Evolutionary conservation across 2,329 filamentous ascomycete species (phyloP), one percentile per base, ranked within the genome.

Genomic region (Apiospora aurea): DNA sequence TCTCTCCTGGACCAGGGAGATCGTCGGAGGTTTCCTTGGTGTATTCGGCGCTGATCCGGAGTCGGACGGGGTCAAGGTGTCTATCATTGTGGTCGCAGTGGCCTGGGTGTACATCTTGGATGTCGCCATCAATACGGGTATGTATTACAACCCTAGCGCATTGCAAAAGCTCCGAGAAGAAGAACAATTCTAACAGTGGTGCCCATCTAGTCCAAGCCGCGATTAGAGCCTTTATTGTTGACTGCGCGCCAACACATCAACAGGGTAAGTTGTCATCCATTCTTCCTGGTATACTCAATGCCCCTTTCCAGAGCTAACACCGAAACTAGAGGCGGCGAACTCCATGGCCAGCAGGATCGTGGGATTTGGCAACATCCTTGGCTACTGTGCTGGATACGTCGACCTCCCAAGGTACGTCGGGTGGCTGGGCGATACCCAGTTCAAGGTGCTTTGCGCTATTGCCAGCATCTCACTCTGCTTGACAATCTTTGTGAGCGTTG

Each of bases 81-180:
- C 86, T 57, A 89, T 93, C 67, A 96, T 97, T 75, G 85, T 94
- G 44, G 87, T 94, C 72, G 96, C 96, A 10, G 94, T 97, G 7
- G 80, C 95, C 43, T 92, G 95, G 84, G 93, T 98, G 77, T 98
- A 97, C 82, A 87, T 96, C 69, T 88, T 98, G 69, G 96, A 98
- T 81, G 96, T 98, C 81, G 91, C 95, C 77, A 96, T 98, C 84
- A 98, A 98, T 82, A 96, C 95, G 71, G 92, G 91, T 93, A 83
- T 77, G 86, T 82, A n/a, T 21, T 18, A 38, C 10, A 64, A 10
- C 24, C 21, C 34, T 5, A 24, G 8, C 18, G 11, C n/a, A 13
- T 21, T 41, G 11, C 24, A n/a, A 4, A 21, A 18, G 21, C 13
- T 6, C 7, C 14, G 5, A 10, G 7, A 11, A 18, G 14, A 47